Conservation (phyloP, 305 asterid genomes). For the Solanum hybrid region DNA sequence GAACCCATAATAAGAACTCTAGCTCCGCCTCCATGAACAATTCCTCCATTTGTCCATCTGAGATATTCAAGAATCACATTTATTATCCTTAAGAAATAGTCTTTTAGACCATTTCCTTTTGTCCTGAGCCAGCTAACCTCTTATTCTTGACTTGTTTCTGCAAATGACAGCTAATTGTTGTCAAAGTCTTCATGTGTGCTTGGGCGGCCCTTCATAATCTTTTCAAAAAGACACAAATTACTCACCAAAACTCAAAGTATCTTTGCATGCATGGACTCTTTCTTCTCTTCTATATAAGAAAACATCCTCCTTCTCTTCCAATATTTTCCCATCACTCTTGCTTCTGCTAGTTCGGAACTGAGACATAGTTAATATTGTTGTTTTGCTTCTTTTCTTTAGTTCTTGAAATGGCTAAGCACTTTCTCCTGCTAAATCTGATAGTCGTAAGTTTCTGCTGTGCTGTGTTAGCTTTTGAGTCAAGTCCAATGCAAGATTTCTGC, state of each 20-base stretch:
- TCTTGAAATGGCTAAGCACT: background rate
- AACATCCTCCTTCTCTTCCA: background rate
- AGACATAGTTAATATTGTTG: background rate
- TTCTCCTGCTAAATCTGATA: background rate
- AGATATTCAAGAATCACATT: background rate
- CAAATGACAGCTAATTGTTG: background rate
- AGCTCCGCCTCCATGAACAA: background rate
- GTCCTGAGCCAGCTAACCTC: background rate
- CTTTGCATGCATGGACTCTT: background rate
- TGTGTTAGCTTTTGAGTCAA: slow-evolving; percentile 8
- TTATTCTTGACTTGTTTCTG: background rate
- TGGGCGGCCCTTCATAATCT: background rate
- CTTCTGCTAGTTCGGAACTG: background rate
- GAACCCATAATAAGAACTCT: background rate
- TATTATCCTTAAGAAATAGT: background rate
- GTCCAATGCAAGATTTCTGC: slow-evolving; percentile 15
- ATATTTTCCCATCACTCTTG: background rate
- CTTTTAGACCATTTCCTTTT: background rate
- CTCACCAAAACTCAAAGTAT: background rate
- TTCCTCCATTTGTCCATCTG: background rate
- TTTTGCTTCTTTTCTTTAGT: background rate
- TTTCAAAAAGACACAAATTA: background rate
- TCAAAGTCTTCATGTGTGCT: background rate
- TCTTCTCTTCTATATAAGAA: background rate
- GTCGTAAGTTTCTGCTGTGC: background rate